Base-by-base conservation (phyloP, 371 early-diverging fungal species). In the Mucor lusitanicus region DNA sequence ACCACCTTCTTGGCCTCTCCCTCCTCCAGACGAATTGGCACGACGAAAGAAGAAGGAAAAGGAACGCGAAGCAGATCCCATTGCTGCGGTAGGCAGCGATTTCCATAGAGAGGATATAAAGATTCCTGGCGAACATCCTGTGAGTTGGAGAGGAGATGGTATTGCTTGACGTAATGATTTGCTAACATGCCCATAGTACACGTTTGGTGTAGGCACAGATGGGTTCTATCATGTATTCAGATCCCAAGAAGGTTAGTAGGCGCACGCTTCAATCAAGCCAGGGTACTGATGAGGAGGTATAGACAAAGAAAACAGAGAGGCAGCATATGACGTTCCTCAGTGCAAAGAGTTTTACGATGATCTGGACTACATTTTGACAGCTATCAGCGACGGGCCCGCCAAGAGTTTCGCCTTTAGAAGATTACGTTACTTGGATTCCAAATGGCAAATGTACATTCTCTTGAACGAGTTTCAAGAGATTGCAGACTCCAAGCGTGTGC, bases 371-470 rank as follows among this genome's bases (percentile, higher is more conserved):
- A 86, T 99, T 48, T 78, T 95, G n/a, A 83, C 82, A 21, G 80
- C 91, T 1, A 93, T 97, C 35, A 81, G 81, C 55, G 96, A 99
- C 74, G 98, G 99, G 0, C 99, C 99, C 2, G 87, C 95, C 58
- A 99, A 98, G 78, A 91, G 92, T 54, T 97, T 96, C 84, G 96
- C 98, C 0, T 99, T 91, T 75, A 87, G 96, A 50, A 85, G 99
- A 42, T 80, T 99, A 54, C 89, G 95, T 37, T 97, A 97, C 78
- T 82, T 99, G 39, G 99, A 99, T 74, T 88, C 89, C 69, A 95
- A 95, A 73, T 99, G 97, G 91, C 90, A 94, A 74, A 92, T 99
- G 91, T 98, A 98, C 77, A 80, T 88, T 27, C 79, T 96, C 23
- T 74, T 95, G 64, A 95, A 95, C 77, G 98, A 97, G 78, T 94